Conservation (phyloP, 106 monocot species). For the Platanthera zijinensis region DNA sequence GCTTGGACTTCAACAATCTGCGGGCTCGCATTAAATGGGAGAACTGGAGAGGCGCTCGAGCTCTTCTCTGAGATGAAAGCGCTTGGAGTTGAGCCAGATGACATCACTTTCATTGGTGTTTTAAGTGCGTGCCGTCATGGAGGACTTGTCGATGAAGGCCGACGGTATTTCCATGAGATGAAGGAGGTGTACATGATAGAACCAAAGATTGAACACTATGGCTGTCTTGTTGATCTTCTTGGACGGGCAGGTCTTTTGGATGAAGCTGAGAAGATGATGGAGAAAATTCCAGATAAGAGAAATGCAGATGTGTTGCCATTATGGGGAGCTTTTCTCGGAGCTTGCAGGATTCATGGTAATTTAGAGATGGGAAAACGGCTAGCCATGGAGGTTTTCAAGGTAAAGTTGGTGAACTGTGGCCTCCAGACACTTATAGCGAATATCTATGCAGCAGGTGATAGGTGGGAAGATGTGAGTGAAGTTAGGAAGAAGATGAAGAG, state of each 20-base stretch:
- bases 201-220: conserved; percentile 49
- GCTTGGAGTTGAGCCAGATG: conserved; percentile 30
- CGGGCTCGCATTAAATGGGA: conserved; percentile 42
- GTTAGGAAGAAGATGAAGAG: conserved; percentile 32
- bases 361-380: conserved; percentile 18
- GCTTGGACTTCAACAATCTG: conserved; percentile 46
- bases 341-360: conserved; percentile 45
- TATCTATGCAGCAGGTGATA: conserved; percentile 32
- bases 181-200: conserved; percentile 23
- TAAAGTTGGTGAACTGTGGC: conserved; percentile 18
- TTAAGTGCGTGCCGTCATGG: conserved; percentile 57
- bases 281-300: conserved; percentile 9
- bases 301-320: conserved; percentile 22
- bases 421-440: conserved; percentile 29
- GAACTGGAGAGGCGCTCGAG: conserved; percentile 23
- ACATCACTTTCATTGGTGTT: conserved; percentile 55
- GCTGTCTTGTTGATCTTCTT: conserved; percentile 59
- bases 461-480: conserved; percentile 32
- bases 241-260: conserved; percentile 43
- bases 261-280: conserved; percentile 43
- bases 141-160: conserved; percentile 54
- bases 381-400: conserved; percentile 7
- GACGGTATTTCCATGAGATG: conserved; percentile 31
- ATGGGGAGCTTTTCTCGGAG: conserved; percentile 49
- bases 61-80: conserved; percentile 40